Evolutionary conservation across 2,329 filamentous ascomycete species (phyloP).

Genomic region (Epicoccum nigrum): DNA sequence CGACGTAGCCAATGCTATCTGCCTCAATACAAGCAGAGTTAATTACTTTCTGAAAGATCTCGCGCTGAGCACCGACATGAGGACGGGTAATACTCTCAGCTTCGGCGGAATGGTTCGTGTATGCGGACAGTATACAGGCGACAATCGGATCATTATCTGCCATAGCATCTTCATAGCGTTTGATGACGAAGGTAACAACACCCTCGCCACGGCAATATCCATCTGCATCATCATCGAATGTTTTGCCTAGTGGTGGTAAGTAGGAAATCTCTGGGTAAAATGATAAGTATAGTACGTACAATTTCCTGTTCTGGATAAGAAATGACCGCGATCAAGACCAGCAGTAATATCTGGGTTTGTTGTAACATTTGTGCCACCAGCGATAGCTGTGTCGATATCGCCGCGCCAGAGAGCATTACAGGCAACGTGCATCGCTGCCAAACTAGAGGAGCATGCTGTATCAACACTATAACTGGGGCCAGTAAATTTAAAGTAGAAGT

Average conservation of each 20-base stretch:
- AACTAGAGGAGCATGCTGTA: constrained; percentile 29
- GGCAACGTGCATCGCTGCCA: constrained; percentile 27
- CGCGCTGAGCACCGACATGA: constrained; percentile 18
- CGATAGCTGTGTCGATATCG: constrained; percentile 33
- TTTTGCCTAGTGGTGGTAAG: no score
- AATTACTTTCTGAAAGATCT: constrained; percentile 22
- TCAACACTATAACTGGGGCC: constrained; percentile 26
- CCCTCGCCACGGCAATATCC: constrained; percentile 44
- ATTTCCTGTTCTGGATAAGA: constrained; percentile 24
- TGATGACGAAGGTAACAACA: constrained; percentile 35
- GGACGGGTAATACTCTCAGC: constrained; percentile 31
- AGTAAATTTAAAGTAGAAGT: constrained; percentile 21
- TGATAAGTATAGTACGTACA: no score
- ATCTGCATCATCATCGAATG: constrained; percentile 37
- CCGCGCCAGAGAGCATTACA: constrained; percentile 35
- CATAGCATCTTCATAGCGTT: constrained; percentile 38
- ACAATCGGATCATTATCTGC: constrained; percentile 45
- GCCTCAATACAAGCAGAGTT: constrained; percentile 45
- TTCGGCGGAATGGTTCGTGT: constrained; percentile 49
- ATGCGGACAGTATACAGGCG: constrained; percentile 37
- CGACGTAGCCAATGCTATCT: constrained; percentile 25
- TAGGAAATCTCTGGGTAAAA: no score
- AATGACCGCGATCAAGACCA: constrained; percentile 26
- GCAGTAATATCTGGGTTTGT: constrained; percentile 39
- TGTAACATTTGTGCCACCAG: constrained; percentile 30